Base-by-base conservation (phyloP, 2,329 filamentous ascomycete species). In the Dothistroma septosporum region DNA sequence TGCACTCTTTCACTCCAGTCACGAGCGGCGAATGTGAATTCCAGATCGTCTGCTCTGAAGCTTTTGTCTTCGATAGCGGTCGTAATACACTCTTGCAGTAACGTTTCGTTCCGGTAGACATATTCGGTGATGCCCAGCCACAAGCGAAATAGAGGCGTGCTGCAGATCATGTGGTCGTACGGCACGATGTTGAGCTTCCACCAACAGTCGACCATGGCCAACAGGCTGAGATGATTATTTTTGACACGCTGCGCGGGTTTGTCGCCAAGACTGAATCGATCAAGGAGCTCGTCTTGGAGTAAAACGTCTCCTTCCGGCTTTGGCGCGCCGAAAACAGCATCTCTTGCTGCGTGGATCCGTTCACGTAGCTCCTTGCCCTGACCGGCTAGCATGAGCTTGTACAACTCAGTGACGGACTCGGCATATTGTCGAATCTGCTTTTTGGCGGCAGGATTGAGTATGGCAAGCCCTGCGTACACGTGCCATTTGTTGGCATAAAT, bases 401-500 rank as follows among this genome's bases (percentile, higher is more conserved):
- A 99, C 21, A 99, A 82, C 70, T 95, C 92, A 0, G 94, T 97
- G 21, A 96, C 93, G 48, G 88, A 92, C 70, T 89, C 83, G 10
- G 94, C 93, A 75, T 97, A 99, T 79, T 97, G 92, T 59, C 89
- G 85, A 71, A 99, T 97, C 77, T 99, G 94, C 75, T 89, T 84
- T 75, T 89, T 90, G 3, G 94, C 94, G 61, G 92, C 89, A 0
- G 94, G 94, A 75, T 99, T 99, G 61, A 99, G 84, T 72, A 99
- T 99, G 11, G 95, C 94, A 9, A 99, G 87, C 0, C 94, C 94
- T 21, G 94, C 94, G 76, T 99, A 99, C 60, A 99, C 94, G 79
- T 99, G 95, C 95, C 95, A 99, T 77, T 97, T 99, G 76, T 97
- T 96, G 62, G 89, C 88, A 79, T 97, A 99, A 78, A 99, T 97